Conservation (phyloP, 2,329 filamentous ascomycete genomes). For the Blumeria graminis region DNA sequence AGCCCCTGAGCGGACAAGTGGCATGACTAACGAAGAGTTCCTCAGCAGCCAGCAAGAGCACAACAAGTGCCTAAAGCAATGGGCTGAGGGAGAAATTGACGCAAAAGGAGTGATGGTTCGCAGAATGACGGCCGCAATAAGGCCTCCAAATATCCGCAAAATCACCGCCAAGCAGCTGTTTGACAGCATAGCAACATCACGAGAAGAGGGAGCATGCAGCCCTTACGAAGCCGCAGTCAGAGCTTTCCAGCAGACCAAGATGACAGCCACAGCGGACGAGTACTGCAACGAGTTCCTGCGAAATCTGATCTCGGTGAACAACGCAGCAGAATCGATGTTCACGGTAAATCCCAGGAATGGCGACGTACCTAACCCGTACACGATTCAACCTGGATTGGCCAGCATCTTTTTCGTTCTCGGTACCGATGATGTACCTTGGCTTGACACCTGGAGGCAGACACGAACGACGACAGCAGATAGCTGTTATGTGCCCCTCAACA, state of each 20-base stretch:
- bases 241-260: not conserved
- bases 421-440: not conserved
- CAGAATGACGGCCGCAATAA: no score
- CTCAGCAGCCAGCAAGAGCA: no score
- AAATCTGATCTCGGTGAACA: not conserved
- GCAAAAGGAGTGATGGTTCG: not conserved
- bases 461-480: no score
- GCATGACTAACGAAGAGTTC: no score
- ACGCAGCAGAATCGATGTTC: not conserved
- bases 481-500: no score
- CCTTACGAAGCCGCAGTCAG: not conserved
- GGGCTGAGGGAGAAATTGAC: not conserved
- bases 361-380: not conserved
- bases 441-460: not conserved
- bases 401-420: not conserved
- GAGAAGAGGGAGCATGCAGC: not conserved
- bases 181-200: not conserved
- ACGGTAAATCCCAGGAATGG: not conserved
- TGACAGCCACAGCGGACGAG: not conserved
- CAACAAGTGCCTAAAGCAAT: not conserved
- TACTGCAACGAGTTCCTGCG: not conserved
- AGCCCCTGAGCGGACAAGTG: not conserved
- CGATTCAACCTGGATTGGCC: not conserved
- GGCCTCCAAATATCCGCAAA: no score
- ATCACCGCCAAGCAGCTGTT: no score